A percentile compares a stretch with the other conserved stretches of the same genome.
Conservation (phyloP, 2,329 filamentous ascomycete genomes). For the Alternaria hordeiaustralica region DNA sequence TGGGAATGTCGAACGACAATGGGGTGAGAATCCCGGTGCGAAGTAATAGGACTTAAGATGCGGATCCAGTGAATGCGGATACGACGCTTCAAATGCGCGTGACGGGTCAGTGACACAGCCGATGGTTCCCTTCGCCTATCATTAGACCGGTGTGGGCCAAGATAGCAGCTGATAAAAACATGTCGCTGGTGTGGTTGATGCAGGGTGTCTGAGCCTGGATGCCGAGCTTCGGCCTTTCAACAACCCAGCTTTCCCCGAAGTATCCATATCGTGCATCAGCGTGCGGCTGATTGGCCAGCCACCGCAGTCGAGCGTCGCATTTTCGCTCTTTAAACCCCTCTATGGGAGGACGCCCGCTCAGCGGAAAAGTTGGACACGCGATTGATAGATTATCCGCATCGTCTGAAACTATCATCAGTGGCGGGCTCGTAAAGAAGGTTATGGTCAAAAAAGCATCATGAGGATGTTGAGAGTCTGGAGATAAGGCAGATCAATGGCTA, state of each 20-base stretch:
- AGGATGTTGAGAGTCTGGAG: slow-evolving; percentile 13
- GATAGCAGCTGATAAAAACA: slow-evolving; percentile 40
- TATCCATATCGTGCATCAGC: slow-evolving; percentile 25
- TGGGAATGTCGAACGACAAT: slow-evolving; percentile 25
- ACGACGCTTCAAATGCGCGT: slow-evolving; percentile 25
- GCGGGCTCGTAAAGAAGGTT: slow-evolving; percentile 6
- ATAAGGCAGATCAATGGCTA: slow-evolving; percentile 22
- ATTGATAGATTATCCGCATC: slow-evolving; percentile 16
- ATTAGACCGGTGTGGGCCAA: slow-evolving; percentile 19
- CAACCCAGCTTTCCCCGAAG: slow-evolving; percentile 10
- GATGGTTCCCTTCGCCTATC: slow-evolving; percentile 36
- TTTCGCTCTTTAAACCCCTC: slow-evolving; percentile 18
- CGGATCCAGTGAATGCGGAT: slow-evolving; percentile 24
- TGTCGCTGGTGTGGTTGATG: slow-evolving; percentile 28
- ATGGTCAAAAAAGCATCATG: slow-evolving; percentile 10
- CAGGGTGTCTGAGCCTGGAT: slow-evolving; percentile 24
- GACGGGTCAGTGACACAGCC: slow-evolving; percentile 32
- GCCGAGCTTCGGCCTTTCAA: slow-evolving; percentile 29
- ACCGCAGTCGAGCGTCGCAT: background rate
- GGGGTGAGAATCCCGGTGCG: slow-evolving; percentile 24
- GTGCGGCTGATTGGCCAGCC: slow-evolving; percentile 28
- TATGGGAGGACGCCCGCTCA: slow-evolving; percentile 34
- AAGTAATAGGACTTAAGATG: slow-evolving; percentile 24
- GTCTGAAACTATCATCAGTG: slow-evolving; percentile 7
- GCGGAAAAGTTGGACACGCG: slow-evolving; percentile 34